Evolutionary conservation across 1,139 yeast species (phyloP).

Genomic region (Lizanozyma gosingica): DNA sequence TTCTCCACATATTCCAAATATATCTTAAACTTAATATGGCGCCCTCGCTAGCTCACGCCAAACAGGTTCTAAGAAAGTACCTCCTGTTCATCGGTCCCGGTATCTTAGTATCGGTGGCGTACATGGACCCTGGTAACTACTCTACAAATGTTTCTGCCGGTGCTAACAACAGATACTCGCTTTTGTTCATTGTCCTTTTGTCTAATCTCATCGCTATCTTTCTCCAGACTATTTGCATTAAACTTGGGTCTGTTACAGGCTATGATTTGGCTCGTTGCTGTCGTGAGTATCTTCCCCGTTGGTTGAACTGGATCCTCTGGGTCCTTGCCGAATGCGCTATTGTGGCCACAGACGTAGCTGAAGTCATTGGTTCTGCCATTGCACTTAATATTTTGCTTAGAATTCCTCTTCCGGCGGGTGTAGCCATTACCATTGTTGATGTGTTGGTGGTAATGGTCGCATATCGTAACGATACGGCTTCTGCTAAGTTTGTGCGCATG

Average conservation of each 20-base stretch:
- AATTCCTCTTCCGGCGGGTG: conserved; percentile 75
- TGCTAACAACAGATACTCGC: conserved; percentile 53
- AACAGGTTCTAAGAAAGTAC: conserved; percentile 29
- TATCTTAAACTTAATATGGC: background rate
- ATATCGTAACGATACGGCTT: conserved; percentile 59
- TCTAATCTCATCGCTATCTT: conserved; percentile 70
- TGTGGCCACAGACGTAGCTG: conserved; percentile 79
- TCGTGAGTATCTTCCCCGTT: conserved; percentile 49
- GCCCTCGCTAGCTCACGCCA: background rate
- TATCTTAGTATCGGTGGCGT: conserved; percentile 66
- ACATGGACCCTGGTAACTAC: conserved; percentile 83
- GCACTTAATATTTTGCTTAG: conserved; percentile 63
- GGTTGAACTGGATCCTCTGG: conserved; percentile 52
- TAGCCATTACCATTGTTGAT: conserved; percentile 60
- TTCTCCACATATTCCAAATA: no score
- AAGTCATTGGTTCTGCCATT: conserved; percentile 82
- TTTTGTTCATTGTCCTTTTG: conserved; percentile 56
- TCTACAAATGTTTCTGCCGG: conserved; percentile 77
- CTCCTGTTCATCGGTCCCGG: conserved; percentile 69
- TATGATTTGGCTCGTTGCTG: conserved; percentile 66
- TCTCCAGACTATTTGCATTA: conserved; percentile 62
- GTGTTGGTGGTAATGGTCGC: conserved; percentile 69
- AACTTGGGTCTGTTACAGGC: conserved; percentile 76
- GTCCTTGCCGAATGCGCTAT: conserved; percentile 72
- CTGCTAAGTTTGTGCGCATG: conserved; percentile 51